These are phyloP conservation scores for Labyrinthula sp. DNA, from an alignment of 352 stramenopile genomes.

Conservation along the genomic window DNA sequence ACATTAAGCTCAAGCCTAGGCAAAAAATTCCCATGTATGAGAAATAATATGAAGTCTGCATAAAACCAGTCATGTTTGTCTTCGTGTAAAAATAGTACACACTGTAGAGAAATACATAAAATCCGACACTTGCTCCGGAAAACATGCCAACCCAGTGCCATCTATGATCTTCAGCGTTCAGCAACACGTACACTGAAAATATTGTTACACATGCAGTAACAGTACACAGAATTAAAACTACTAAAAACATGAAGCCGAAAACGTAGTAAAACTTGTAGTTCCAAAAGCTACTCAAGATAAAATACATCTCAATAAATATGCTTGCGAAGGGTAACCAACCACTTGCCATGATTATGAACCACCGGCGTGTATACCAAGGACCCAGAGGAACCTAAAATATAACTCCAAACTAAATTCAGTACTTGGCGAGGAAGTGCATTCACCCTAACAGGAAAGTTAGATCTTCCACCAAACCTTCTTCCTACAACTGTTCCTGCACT, in stretches of 20 bases:
- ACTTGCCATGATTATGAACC: conserved; percentile 70
- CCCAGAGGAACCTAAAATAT: no score
- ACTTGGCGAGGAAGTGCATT: conserved; percentile 84
- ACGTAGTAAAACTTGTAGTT: conserved; percentile 99
- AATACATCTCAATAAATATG: conserved; percentile 99
- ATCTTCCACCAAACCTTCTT: conserved; percentile 51
- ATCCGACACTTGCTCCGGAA: conserved; percentile 65
- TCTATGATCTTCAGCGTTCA: conserved; percentile 96
- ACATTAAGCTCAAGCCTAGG: conserved; percentile 71
- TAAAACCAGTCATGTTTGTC: conserved; percentile 92
- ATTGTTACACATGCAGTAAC: conserved; percentile 94
- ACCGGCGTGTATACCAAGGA: conserved; percentile 50
- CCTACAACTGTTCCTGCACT: conserved; percentile 87
- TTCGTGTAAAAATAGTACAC: conserved; percentile 99
- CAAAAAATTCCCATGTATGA: conserved; percentile 59
- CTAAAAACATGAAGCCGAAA: conserved; percentile 94
- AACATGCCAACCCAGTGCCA: conserved; percentile 96
- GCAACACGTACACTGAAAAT: conserved; percentile 91
- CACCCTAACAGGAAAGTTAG: conserved; percentile 60
- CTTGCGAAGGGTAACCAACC: conserved; percentile 91
- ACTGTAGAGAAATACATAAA: conserved; percentile 95
- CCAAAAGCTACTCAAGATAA: conserved; percentile 98
- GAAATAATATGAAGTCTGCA: conserved; percentile 81
- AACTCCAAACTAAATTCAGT: no score
- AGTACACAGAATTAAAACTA: conserved; percentile 87